Conservation (phyloP, 495 filamentous ascomycete species). For the Rostrohypoxylon terebratum region DNA sequence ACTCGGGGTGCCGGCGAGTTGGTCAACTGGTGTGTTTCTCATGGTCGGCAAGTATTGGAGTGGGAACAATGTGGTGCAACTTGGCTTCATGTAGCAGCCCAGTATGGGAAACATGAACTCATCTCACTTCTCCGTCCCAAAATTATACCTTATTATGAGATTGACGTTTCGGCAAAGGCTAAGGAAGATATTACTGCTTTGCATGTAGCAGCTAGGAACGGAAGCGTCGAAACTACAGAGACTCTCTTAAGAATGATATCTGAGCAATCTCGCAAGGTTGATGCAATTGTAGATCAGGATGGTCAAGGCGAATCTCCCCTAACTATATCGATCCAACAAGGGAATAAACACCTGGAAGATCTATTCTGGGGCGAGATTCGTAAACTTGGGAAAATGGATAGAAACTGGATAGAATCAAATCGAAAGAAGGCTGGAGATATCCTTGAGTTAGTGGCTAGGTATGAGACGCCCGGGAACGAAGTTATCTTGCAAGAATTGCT, state of each 20-base stretch:
- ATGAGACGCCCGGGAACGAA: constrained; percentile 22
- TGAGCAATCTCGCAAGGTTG: constrained; percentile 1
- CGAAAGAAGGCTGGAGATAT: background rate
- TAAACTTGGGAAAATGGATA: constrained; percentile 1
- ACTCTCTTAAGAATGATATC: constrained; percentile 15
- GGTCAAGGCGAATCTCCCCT: constrained; percentile 19
- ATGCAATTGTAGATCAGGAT: constrained; percentile 10
- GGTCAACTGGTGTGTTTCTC: constrained; percentile 6
- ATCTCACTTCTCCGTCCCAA: background rate
- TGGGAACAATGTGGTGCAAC: constrained; percentile 13
- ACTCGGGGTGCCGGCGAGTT: constrained; percentile 5
- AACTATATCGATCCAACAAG: constrained; percentile 16
- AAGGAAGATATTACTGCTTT: constrained; percentile 11
- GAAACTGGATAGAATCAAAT: background rate
- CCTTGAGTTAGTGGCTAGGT: constrained; percentile 15
- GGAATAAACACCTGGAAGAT: background rate
- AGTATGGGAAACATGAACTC: constrained; percentile 15
- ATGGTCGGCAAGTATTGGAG: background rate
- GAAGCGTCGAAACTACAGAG: background rate
- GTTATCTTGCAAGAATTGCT: constrained; percentile 13
- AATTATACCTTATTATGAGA: background rate
- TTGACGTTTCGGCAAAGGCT: constrained; percentile 9
- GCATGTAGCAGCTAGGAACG: constrained; percentile 2
- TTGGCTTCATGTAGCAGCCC: constrained; percentile 27
- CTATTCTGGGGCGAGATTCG: constrained; percentile 5